Percentiles rank a stretch among this genome's conserved stretches.
These are phyloP conservation scores for Lactarius akahatsu DNA, from an alignment of 768 basidiomycete genomes.

Conservation along the genomic window DNA sequence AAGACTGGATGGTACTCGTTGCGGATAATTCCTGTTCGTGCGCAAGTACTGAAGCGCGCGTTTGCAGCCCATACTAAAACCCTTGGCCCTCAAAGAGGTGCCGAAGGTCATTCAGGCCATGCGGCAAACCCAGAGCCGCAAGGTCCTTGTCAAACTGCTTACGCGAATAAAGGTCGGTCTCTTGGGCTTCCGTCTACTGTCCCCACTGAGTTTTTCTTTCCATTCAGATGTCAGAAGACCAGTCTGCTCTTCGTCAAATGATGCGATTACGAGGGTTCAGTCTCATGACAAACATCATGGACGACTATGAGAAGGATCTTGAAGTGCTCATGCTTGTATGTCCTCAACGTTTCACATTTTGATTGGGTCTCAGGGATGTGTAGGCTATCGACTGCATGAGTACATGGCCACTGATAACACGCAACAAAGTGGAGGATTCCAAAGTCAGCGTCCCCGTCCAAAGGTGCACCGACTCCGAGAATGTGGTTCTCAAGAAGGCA, in stretches of 20 bases:
- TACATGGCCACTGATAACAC: conserved; percentile 77
- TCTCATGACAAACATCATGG: conserved; percentile 84
- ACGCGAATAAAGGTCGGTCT: conserved; percentile 74
- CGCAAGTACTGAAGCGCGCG: conserved; percentile 6
- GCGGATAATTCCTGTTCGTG: neutral
- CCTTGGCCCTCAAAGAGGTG: conserved; percentile 74
- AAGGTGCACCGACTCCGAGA: conserved; percentile 50
- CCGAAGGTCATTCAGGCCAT: conserved; percentile 91
- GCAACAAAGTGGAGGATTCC: conserved; percentile 91
- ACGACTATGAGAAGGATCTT: conserved; percentile 67
- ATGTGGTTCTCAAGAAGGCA: conserved; percentile 53
- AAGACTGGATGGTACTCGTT: conserved; percentile 78
- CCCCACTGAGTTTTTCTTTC: neutral
- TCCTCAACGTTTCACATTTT: neutral
- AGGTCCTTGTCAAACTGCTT: conserved; percentile 79
- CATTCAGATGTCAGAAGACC: conserved; percentile 79
- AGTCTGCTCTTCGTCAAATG: conserved; percentile 72
- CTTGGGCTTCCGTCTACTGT: neutral
- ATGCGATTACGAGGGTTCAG: conserved; percentile 93
- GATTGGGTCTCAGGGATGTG: neutral
- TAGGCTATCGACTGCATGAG: conserved; percentile 67
- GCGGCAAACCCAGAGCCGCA: conserved; percentile 80
- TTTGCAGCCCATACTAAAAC: conserved; percentile 69
- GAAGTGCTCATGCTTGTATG: conserved; percentile 68
- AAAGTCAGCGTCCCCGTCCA: conserved; percentile 60